Percentiles rank a stretch among this genome's conserved stretches.
Evolutionary conservation across 129 eudicot species (phyloP).

Genomic region (Ambrosia artemisiifolia): DNA sequence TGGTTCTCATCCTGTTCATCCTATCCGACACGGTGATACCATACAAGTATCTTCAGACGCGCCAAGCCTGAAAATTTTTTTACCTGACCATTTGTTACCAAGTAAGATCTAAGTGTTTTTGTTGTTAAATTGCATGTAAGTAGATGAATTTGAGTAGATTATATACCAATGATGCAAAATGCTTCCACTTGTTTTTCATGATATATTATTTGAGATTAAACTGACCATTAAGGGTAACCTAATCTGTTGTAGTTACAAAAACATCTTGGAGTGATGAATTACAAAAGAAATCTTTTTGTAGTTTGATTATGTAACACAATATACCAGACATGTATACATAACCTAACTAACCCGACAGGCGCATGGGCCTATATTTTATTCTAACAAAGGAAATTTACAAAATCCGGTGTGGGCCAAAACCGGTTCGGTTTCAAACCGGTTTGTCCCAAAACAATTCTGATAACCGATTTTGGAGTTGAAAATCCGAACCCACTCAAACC

Average conservation of each 20-base stretch:
- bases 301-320: too few species aligned
- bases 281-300: too few species aligned
- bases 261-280: not conserved
- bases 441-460: too few species aligned
- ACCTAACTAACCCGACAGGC: too few species aligned
- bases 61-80: slow-evolving; percentile 61
- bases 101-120: slow-evolving; percentile 22
- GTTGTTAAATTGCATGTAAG: not conserved
- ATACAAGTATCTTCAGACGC: slow-evolving; percentile 65
- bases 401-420: too few species aligned
- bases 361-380: too few species aligned
- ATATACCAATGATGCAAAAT: not conserved
- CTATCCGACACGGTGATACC: slow-evolving; percentile 59
- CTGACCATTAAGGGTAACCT: not conserved
- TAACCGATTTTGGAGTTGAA: too few species aligned
- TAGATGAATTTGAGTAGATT: slow-evolving; percentile 2
- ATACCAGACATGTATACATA: too few species aligned
- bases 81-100: slow-evolving; percentile 49
- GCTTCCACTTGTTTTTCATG: not conserved
- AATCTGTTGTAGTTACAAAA: not conserved
- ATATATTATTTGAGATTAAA: slow-evolving; percentile 1
- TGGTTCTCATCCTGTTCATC: slow-evolving; percentile 54
- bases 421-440: too few species aligned
- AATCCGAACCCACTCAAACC: too few species aligned
- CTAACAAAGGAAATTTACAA: too few species aligned